Conservation (phyloP, 2,329 filamentous ascomycete species). For the Colletotrichum nymphaeae region DNA sequence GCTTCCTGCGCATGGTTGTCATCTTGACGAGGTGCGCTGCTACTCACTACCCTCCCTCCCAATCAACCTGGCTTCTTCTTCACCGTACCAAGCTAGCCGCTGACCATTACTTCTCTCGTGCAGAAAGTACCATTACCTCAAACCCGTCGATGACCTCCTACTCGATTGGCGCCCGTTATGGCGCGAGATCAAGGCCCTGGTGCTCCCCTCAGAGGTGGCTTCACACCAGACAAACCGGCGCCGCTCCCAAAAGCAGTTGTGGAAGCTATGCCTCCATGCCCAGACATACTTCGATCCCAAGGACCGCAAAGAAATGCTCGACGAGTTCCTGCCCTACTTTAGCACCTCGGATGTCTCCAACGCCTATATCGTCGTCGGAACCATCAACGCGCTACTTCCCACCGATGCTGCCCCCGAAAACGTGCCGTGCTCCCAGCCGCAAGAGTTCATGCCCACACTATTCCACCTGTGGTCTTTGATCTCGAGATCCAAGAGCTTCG, state of each 20-base stretch:
- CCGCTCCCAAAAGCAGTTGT: slow-evolving; percentile 72
- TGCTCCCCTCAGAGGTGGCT: slow-evolving; percentile 86
- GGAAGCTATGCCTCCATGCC: slow-evolving; percentile 90
- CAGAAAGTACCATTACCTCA: slow-evolving; percentile 95
- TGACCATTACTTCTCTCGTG: slow-evolving; percentile 31
- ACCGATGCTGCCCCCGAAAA: slow-evolving; percentile 81
- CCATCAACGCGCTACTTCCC: slow-evolving; percentile 88
- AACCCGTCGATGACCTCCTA: slow-evolving; percentile 87
- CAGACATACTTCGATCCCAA: slow-evolving; percentile 93
- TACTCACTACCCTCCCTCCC: slow-evolving; percentile 1
- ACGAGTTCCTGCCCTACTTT: slow-evolving; percentile 87
- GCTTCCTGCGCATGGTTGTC: slow-evolving; percentile 97
- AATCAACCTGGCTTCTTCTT: background rate
- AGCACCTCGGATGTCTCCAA: slow-evolving; percentile 93
- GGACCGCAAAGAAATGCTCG: slow-evolving; percentile 84
- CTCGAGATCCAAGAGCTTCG: slow-evolving; percentile 87
- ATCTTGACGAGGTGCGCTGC: slow-evolving; percentile 85
- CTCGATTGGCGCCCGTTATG: slow-evolving; percentile 95
- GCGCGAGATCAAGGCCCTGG: slow-evolving; percentile 90
- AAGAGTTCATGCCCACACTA: slow-evolving; percentile 90
- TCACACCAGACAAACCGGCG: slow-evolving; percentile 67
- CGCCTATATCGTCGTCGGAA: slow-evolving; percentile 90
- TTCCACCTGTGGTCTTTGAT: slow-evolving; percentile 98
- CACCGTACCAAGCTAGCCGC: background rate
- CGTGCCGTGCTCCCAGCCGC: slow-evolving; percentile 82